These are phyloP conservation scores for Apiotrichum mycotoxinovorans DNA, from an alignment of 1,284 basidiomycete genomes.

Conservation along the genomic window DNA sequence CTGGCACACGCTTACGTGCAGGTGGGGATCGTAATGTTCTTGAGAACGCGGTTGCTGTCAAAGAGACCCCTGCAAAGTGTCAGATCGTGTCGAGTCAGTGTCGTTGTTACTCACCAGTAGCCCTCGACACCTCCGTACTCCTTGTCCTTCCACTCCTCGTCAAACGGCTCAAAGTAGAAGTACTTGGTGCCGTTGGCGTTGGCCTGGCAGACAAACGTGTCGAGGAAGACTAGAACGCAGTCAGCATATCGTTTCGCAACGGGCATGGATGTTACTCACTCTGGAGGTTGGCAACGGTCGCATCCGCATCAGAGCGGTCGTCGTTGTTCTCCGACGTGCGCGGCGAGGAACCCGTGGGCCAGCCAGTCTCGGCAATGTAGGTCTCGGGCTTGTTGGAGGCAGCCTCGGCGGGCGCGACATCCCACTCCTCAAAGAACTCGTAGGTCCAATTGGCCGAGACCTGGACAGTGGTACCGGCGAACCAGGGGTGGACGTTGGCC, in stretches of 20 bases:
- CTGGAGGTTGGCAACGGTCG: slow-evolving; percentile 19
- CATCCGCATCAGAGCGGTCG: background rate
- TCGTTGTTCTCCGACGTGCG: background rate
- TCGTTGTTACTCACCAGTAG: slow-evolving; percentile 50
- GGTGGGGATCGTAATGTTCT: slow-evolving; percentile 52
- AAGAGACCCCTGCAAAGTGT: slow-evolving; percentile 50
- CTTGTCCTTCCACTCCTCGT: slow-evolving; percentile 73
- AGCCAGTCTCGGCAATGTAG: slow-evolving; percentile 90
- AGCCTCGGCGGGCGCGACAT: slow-evolving; percentile 52
- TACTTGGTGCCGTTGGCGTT: slow-evolving; percentile 76
- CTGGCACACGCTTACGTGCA: slow-evolving; percentile 29
- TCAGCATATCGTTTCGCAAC: no score
- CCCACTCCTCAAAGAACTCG: slow-evolving; percentile 59
- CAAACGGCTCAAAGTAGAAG: slow-evolving; percentile 67
- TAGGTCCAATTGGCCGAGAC: slow-evolving; percentile 67
- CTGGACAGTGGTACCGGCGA: slow-evolving; percentile 61
- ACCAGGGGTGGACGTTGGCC: slow-evolving; percentile 68
- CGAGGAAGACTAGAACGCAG: slow-evolving; percentile 57
- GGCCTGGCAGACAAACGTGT: slow-evolving; percentile 82
- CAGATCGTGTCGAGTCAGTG: background rate
- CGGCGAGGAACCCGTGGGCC: slow-evolving; percentile 59
- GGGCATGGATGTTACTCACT: slow-evolving; percentile 30
- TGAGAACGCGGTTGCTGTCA: slow-evolving; percentile 54
- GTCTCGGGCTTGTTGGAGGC: slow-evolving; percentile 65
- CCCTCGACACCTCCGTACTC: slow-evolving; percentile 75